Conservation (phyloP, 352 stramenopile genomes). For the Pythium dissimile region DNA sequence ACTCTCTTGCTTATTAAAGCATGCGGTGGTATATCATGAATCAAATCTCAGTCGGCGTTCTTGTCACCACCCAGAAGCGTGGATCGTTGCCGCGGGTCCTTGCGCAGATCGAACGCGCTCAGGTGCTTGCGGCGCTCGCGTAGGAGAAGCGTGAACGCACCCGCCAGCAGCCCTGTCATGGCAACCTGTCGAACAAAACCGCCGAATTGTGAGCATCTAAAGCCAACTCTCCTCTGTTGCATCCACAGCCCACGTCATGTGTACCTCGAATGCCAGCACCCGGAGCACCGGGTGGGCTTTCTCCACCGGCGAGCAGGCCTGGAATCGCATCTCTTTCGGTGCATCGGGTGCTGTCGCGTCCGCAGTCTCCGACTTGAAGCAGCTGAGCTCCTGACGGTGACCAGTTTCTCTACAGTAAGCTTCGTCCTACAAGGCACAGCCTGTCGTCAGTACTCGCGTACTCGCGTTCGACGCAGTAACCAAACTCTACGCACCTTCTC, state of each 20-base stretch:
- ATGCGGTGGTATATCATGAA: too few relatives aligned
- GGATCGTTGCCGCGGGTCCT: constrained; percentile 55
- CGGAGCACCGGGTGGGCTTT: constrained; percentile 31
- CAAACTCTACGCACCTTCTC: constrained; percentile 49
- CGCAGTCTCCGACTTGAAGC: constrained; percentile 26
- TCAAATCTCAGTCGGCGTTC: constrained; percentile 30
- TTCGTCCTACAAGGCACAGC: constrained; percentile 33
- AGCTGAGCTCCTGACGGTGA: constrained; percentile 66
- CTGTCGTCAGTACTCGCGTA: too few relatives aligned
- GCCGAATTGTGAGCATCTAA: neutral
- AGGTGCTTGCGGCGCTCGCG: constrained; percentile 73
- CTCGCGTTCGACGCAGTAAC: neutral
- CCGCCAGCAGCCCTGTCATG: constrained; percentile 43
- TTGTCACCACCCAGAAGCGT: constrained; percentile 37
- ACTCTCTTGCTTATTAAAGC: neutral
- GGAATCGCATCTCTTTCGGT: constrained; percentile 44
- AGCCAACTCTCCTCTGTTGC: too few relatives aligned
- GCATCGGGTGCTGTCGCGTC: constrained; percentile 18
- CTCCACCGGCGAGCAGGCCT: constrained; percentile 44
- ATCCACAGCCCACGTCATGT: neutral
- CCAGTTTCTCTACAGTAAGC: constrained; percentile 63
- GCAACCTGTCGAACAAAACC: constrained; percentile 28
- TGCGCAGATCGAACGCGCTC: constrained; percentile 73
- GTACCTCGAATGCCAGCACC: constrained; percentile 77
- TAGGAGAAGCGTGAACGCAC: constrained; percentile 44